A percentile compares a stretch with the other conserved stretches of the same genome.
phyloP scores from a whole-genome alignment of 1,284 basidiomycete genomes.

The Apiotrichum gracile region DNA sequence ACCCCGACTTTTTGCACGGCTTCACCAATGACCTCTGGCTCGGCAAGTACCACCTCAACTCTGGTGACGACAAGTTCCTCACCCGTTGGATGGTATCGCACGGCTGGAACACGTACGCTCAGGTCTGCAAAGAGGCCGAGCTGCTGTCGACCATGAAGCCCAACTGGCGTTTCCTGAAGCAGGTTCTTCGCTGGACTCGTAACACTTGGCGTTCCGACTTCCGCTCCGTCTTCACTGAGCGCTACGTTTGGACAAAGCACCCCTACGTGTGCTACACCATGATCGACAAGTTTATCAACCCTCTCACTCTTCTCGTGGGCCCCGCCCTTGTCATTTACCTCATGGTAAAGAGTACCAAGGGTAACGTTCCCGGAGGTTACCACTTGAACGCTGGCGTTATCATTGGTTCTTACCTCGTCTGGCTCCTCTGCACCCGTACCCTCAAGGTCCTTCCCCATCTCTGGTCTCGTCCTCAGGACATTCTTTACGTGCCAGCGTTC shows the following conservation, averaged over 20 bases:
- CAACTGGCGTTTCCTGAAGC: conserved; percentile 88
- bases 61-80: conserved; percentile 87
- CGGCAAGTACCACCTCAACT: conserved; percentile 86
- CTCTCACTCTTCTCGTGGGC: conserved; percentile 75
- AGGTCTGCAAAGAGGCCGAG: conserved; percentile 84
- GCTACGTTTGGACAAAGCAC: conserved; percentile 78
- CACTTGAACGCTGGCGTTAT: conserved; percentile 88
- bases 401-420: conserved; percentile 62
- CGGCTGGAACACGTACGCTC: conserved; percentile 88
- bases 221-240: conserved; percentile 77
- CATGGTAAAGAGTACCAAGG: conserved; percentile 69
- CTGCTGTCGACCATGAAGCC: conserved; percentile 90
- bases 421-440: conserved; percentile 75
- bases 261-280: conserved; percentile 88
- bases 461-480: conserved; percentile 74
- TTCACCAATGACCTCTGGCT: conserved; percentile 92
- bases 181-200: conserved; percentile 83
- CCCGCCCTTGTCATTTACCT: conserved; percentile 69
- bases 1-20: conserved; percentile 82
- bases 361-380: conserved; percentile 66
- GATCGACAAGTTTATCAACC: conserved; percentile 90
- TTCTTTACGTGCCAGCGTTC: conserved; percentile 86
- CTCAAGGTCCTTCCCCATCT: conserved; percentile 82
- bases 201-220: conserved; percentile 90
- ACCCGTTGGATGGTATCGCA: conserved; percentile 95